Evolutionary conservation across 2,329 filamentous ascomycete genomes (phyloP), one percentile per base, ranked within the genome.

Genomic region (Pyricularia sp.): DNA sequence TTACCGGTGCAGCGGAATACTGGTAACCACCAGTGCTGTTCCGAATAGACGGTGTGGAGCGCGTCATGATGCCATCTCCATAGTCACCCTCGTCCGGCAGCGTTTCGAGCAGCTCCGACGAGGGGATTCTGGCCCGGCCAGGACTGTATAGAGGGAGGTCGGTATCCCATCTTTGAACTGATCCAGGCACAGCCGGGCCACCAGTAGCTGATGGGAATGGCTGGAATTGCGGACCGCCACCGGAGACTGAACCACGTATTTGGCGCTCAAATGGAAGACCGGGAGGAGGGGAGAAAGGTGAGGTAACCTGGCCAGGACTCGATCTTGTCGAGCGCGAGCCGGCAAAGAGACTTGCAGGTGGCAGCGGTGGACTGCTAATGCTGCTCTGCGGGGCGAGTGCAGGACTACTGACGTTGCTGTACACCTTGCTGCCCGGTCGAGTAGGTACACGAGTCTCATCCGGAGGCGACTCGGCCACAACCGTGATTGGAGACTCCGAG

Each of bases 281-380:
- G 65, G 2, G 67, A 64, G 1, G 73, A 73, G 1, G 71, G 70
- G 0, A 68, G 65, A 73, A 75, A 0, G 73, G 72, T 0, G 70
- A 67, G 0, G 69, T 66, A 4, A 53, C 64, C 35, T 67, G 68
- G 2, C 68, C 71, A 0, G 74, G 75, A 40, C 73, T 75, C 3
- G 73, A 75, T 31, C 69, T 72, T 40, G 71, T 70, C 9, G 74
- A 72, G 55, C 74, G 68, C n/a, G 70, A 69, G 35, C 72, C 71
- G 12, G 55, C 55, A 30, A 59, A 59, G 6, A 59, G 55, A 4
- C 26, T 16, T 28, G 55, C 12, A 19, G 55, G 22, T 19, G 55
- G 12, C 28, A 16, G 55, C 16, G 55, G 55, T 26, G 55, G 55
- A 19, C 10, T 59, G 26, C 55, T 59, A 5, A 59, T 2, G 55